Percentiles rank a stretch among this genome's conserved stretches.
Conservation (phyloP, 352 stramenopile genomes). For the Vaucheria bursata region DNA sequence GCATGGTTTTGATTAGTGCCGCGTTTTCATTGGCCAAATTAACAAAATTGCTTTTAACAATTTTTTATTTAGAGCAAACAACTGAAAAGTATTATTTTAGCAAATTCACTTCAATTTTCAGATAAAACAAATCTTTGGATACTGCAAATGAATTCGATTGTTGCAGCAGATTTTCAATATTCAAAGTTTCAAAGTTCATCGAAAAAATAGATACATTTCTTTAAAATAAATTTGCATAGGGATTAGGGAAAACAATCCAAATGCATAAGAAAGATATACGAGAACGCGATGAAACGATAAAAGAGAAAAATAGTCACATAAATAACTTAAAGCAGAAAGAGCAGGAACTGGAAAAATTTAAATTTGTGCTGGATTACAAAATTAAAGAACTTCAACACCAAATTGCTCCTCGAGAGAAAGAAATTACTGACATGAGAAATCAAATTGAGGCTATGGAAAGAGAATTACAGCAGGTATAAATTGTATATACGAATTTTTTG, state of each 20-base stretch:
- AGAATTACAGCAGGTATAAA: constrained; percentile 69
- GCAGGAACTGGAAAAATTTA: constrained; percentile 79
- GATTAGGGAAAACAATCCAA: constrained; percentile 51
- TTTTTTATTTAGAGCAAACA: no score
- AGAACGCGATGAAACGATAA: constrained; percentile 82
- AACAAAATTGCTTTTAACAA: no score
- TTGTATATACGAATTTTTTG: not conserved
- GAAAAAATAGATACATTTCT: not conserved
- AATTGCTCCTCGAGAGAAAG: constrained; percentile 83
- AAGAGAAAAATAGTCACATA: constrained; percentile 86
- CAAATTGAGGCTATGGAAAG: constrained; percentile 91
- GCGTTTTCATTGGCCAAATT: no score
- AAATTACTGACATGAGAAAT: constrained; percentile 82
- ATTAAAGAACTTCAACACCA: constrained; percentile 88
- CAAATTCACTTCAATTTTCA: no score
- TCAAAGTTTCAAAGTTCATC: not conserved
- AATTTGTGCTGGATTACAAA: constrained; percentile 89
- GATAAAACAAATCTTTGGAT: no score
- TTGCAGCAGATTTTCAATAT: no score
- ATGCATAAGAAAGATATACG: constrained; percentile 85
- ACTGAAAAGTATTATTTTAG: no score
- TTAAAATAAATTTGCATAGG: no score
- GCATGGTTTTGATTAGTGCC: no score
- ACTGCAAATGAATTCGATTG: not conserved
- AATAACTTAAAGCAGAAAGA: constrained; percentile 6